Evolutionary conservation across 1,284 basidiomycete genomes (phyloP), one percentile per base, ranked within the genome.

Genomic region (Sparassis latifolia): DNA sequence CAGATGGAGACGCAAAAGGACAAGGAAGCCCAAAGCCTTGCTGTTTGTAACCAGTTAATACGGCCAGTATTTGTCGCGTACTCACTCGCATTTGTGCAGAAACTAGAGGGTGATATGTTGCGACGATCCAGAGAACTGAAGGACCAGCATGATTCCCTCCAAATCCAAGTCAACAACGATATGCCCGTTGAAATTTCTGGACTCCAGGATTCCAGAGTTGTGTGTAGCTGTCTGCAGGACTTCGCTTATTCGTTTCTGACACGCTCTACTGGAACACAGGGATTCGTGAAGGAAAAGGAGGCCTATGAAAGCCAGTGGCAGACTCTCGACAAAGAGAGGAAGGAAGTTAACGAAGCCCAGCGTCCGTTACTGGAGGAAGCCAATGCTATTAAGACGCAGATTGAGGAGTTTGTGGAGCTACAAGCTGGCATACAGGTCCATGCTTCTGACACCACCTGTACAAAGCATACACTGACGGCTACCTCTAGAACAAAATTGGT

Each of bases 161-260:
- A 77, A 52, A 72, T 81, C 29, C 84, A 88, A 57, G 76, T 81
- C 27, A 84, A 86, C 51, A 84, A 90, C 44, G 85, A 86, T 33
- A 72, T 87, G 58, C 89, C 92, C 1, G 80, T 79, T 10, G 83
- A 81, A 58, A 76, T 93, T 12, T 75, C 80, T 28, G 81, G 77
- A 4, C 71, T 93, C 28, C 77, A 88, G 54, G 76, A 73, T 49
- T 73, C 79, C 40, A 79, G 75, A 61, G 64, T 70, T 52, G 82
- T 80, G 50, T 12, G 68, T 62, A n/a, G n/a, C 49, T 12, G 68
- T 62, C 0, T 44, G 9, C 42, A 37, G 35, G 35, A 37, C 35
- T 6, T 37, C 35, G 35, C 6, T 6, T 37, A 37, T 12, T 7
- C 12, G 12, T 7, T 12, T 37, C 20, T 41, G 49, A 33, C 48